Percentiles rank a stretch among this genome's conserved stretches.
Evolutionary conservation across 2,329 filamentous ascomycete species (phyloP).

Genomic region (Penicillium vulpinum): DNA sequence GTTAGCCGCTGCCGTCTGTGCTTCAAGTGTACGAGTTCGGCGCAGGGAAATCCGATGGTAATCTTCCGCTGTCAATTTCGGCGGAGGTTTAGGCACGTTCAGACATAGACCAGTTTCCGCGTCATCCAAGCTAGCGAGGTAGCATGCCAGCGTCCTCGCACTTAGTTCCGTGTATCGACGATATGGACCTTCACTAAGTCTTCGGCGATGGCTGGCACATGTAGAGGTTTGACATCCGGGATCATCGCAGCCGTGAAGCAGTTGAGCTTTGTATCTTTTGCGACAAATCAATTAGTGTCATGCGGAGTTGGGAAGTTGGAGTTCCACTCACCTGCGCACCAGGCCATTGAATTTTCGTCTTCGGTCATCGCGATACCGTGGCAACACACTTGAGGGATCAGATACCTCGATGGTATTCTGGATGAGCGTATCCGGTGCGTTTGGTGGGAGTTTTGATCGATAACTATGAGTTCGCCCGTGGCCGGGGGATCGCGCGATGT

Average conservation of each 20-base stretch:
- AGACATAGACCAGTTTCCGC: slow-evolving; percentile 69
- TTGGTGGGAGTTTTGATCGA: slow-evolving; percentile 43
- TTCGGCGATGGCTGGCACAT: slow-evolving; percentile 75
- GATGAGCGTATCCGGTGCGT: slow-evolving; percentile 40
- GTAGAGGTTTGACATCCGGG: slow-evolving; percentile 70
- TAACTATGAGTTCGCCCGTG: slow-evolving; percentile 32
- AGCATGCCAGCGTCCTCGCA: slow-evolving; percentile 76
- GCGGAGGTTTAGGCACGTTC: slow-evolving; percentile 37
- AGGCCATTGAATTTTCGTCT: slow-evolving; percentile 56
- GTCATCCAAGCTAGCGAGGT: slow-evolving; percentile 77
- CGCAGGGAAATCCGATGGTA: slow-evolving; percentile 30
- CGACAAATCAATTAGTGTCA: slow-evolving; percentile 3
- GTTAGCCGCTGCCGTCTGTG: slow-evolving; percentile 12
- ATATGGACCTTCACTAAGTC: slow-evolving; percentile 67
- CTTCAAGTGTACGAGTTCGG: slow-evolving; percentile 34
- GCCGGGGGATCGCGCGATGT: slow-evolving; percentile 27
- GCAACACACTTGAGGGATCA: slow-evolving; percentile 38
- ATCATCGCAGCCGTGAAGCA: slow-evolving; percentile 76
- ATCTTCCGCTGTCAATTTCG: slow-evolving; percentile 29
- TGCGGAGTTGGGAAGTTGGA: neutral
- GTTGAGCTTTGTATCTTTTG: slow-evolving; percentile 71
- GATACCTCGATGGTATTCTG: slow-evolving; percentile 44
- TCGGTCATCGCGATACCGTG: slow-evolving; percentile 43
- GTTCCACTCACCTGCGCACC: slow-evolving; percentile 61
- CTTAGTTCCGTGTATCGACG: slow-evolving; percentile 79